A percentile compares a stretch with the other conserved stretches of the same genome.
Conservation (phyloP, 2,329 filamentous ascomycete genomes). For the Pseudopyricularia cyperi region DNA sequence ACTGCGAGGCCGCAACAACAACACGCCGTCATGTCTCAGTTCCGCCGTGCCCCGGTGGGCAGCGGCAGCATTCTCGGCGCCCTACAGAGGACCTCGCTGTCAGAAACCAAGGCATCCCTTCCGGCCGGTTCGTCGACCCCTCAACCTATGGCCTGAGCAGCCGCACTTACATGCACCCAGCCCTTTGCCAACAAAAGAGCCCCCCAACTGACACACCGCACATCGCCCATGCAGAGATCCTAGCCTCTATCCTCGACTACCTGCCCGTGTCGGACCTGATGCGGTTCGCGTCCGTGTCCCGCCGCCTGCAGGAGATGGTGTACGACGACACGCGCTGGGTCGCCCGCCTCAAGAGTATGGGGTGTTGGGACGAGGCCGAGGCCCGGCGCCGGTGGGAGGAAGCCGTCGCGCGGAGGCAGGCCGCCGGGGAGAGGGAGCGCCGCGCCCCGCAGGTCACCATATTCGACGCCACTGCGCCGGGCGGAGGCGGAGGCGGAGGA, state of each 20-base stretch:
- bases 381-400: slow-evolving; percentile 73
- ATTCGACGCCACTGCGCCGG: background rate
- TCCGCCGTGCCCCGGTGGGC: slow-evolving; percentile 11
- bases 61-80: slow-evolving; percentile 55
- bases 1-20: background rate
- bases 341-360: slow-evolving; percentile 71
- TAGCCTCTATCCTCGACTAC: slow-evolving; percentile 79
- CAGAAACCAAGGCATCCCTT: slow-evolving; percentile 63
- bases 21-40: slow-evolving; percentile 1
- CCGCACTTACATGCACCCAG: no score
- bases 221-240: slow-evolving; percentile 51
- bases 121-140: slow-evolving; percentile 54
- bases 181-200: no score
- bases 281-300: slow-evolving; percentile 71
- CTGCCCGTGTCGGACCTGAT: slow-evolving; percentile 76
- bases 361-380: slow-evolving; percentile 81
- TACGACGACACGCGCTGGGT: slow-evolving; percentile 98
- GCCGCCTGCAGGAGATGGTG: slow-evolving; percentile 90
- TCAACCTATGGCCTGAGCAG: background rate
- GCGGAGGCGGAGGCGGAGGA: background rate
- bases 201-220: background rate
- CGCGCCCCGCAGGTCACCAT: slow-evolving; percentile 2
- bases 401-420: slow-evolving; percentile 44
- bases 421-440: slow-evolving; percentile 27
- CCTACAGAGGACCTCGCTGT: slow-evolving; percentile 68